A percentile compares a stretch with the other conserved stretches of the same genome.
These are phyloP conservation scores for Fraxinus baroniana DNA, from an alignment of 305 asterid genomes.

Conservation along the genomic window DNA sequence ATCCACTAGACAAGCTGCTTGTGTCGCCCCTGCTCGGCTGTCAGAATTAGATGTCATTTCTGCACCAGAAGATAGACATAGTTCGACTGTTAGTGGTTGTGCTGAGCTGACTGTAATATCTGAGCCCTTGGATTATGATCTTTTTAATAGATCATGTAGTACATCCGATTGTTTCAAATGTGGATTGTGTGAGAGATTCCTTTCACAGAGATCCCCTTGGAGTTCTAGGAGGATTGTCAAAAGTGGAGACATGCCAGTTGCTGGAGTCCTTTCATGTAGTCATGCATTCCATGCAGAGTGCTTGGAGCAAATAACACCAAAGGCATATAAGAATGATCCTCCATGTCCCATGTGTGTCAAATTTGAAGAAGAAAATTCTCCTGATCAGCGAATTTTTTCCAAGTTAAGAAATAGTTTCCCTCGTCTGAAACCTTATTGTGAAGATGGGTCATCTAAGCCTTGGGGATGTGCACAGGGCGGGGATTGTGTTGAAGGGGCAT, in stretches of 20 bases:
- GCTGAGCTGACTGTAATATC: slow-evolving; percentile 66
- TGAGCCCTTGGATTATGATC: slow-evolving; percentile 58
- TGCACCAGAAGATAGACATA: slow-evolving; percentile 56
- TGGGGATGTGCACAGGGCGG: slow-evolving; percentile 90
- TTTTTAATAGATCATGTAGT: slow-evolving; percentile 34
- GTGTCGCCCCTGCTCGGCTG: slow-evolving; percentile 28
- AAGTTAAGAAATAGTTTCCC: slow-evolving; percentile 60
- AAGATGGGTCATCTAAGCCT: slow-evolving; percentile 66
- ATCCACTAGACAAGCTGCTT: slow-evolving; percentile 36
- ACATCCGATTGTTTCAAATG: slow-evolving; percentile 64
- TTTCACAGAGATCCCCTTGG: slow-evolving; percentile 93
- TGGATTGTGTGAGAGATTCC: slow-evolving; percentile 79
- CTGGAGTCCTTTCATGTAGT: slow-evolving; percentile 92
- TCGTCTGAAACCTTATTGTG: slow-evolving; percentile 55
- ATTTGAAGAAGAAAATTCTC: slow-evolving; percentile 62
- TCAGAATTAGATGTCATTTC: slow-evolving; percentile 47
- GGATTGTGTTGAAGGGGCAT: slow-evolving; percentile 85
- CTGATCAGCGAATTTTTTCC: slow-evolving; percentile 55
- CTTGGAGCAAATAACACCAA: slow-evolving; percentile 85
- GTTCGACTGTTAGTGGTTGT: slow-evolving; percentile 66
- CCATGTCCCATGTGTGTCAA: slow-evolving; percentile 83
- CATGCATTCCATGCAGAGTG: slow-evolving; percentile 97
- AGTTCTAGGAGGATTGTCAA: slow-evolving; percentile 77
- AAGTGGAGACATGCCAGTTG: slow-evolving; percentile 88
- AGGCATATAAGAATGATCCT: slow-evolving; percentile 73